Conservation (phyloP, 2,329 filamentous ascomycete genomes). For the Trichoderma sp. region DNA sequence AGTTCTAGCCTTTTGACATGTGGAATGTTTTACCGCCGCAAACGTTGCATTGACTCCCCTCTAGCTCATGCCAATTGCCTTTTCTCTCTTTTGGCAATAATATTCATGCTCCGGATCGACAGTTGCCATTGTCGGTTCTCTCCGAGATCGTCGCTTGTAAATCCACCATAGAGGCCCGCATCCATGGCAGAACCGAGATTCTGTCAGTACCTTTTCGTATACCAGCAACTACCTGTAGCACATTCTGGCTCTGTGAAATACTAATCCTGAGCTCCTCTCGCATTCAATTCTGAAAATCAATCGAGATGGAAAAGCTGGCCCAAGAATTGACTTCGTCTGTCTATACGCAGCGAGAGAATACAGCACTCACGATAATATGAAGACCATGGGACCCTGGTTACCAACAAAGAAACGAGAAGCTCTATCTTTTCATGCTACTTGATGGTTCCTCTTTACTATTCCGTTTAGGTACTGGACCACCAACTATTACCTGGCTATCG, state of each 20-base stretch:
- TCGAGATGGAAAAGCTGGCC: neutral
- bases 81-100: neutral
- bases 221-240: neutral
- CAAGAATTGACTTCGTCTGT: neutral
- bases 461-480: neutral
- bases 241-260: neutral
- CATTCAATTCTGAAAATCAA: neutral
- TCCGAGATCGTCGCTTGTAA: conserved; percentile 8
- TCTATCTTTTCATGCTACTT: neutral
- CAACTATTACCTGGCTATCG: conserved; percentile 10
- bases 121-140: conserved; percentile 1
- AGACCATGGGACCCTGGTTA: neutral
- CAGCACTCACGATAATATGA: neutral
- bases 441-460: neutral
- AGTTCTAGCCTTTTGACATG: neutral
- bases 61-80: neutral
- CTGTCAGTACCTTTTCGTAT: neutral
- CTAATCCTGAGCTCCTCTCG: neutral
- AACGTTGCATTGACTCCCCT: neutral
- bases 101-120: neutral
- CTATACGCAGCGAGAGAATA: neutral
- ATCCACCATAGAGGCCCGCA: neutral
- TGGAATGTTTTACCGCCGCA: neutral
- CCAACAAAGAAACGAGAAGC: neutral
- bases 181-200: neutral